Percentiles rank a stretch among this genome's conserved stretches.
These are phyloP conservation scores for Nymphaea colorata DNA, from an alignment of 164 flowering plant species.

Conservation along the genomic window DNA sequence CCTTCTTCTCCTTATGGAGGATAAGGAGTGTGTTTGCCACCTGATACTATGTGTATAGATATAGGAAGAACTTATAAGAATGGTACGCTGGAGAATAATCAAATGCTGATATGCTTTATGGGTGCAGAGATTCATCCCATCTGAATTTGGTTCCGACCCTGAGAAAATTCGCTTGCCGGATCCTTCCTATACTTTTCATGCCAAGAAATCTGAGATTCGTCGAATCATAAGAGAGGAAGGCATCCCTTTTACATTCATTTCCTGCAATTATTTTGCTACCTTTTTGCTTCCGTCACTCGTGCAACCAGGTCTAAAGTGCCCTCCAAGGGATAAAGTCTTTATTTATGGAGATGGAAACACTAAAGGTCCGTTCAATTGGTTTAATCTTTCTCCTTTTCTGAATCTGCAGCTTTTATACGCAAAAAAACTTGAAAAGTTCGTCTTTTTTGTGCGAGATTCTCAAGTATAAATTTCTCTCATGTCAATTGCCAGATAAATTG, in stretches of 20 bases:
- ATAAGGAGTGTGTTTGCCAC: background rate
- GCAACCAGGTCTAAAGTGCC: conserved; percentile 51
- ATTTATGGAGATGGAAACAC: conserved; percentile 74
- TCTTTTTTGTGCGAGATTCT: no score
- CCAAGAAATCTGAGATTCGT: conserved; percentile 57
- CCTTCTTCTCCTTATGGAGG: no score
- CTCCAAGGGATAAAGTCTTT: conserved; percentile 62
- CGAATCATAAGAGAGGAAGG: conserved; percentile 51
- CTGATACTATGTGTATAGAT: background rate
- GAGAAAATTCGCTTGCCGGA: conserved; percentile 37
- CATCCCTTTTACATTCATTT: conserved; percentile 63
- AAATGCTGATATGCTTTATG: background rate
- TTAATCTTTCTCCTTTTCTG: background rate
- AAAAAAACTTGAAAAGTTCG: no score
- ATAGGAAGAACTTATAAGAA: background rate
- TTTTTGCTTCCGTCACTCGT: conserved; percentile 71
- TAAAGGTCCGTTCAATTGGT: conserved; percentile 34
- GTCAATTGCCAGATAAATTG: no score
- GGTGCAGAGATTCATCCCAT: conserved; percentile 75
- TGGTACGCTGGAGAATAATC: background rate
- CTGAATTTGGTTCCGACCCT: conserved; percentile 84
- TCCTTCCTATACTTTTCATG: conserved; percentile 42
- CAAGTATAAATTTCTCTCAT: no score
- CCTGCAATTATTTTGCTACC: conserved; percentile 59
- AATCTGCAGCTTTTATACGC: no score